These are phyloP conservation scores for Penicillium robsamsonii DNA, from an alignment of 495 filamentous ascomycete species.

Conservation along the genomic window DNA sequence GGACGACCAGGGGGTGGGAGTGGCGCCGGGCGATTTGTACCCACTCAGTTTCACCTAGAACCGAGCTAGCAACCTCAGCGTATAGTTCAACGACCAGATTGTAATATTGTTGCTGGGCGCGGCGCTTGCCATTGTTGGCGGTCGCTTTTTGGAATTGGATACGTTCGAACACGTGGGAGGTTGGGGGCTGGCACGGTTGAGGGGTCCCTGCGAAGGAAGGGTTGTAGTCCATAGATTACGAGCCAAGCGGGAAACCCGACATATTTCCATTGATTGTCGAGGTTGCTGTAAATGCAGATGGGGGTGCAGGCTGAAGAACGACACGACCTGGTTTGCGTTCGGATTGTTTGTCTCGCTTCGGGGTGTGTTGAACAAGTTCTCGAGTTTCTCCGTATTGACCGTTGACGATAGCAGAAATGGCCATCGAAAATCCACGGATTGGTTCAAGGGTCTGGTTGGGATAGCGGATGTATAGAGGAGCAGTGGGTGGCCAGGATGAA, in stretches of 20 bases:
- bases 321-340: slow-evolving; percentile 73
- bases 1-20: slow-evolving; percentile 87
- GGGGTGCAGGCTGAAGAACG: slow-evolving; percentile 63
- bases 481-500: slow-evolving; percentile 52
- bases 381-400: slow-evolving; percentile 72
- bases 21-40: slow-evolving; percentile 76
- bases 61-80: slow-evolving; percentile 60
- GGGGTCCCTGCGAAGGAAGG: slow-evolving; percentile 32
- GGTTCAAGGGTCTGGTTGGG: slow-evolving; percentile 54
- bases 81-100: slow-evolving; percentile 88
- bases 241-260: slow-evolving; percentile 30
- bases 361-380: slow-evolving; percentile 90
- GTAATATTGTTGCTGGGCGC: slow-evolving; percentile 92
- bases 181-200: slow-evolving; percentile 42
- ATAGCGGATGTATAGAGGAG: slow-evolving; percentile 45
- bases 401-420: slow-evolving; percentile 82
- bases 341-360: slow-evolving; percentile 91
- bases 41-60: slow-evolving; percentile 49
- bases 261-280: slow-evolving; percentile 27
- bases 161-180: slow-evolving; percentile 72
- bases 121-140: slow-evolving; percentile 90
- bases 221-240: slow-evolving; percentile 45
- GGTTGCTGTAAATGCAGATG: slow-evolving; percentile 41
- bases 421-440: slow-evolving; percentile 73
- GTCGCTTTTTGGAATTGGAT: slow-evolving; percentile 97